Evolutionary conservation across 2,329 filamentous ascomycete genomes (phyloP).

Genomic region (Cladosporium sp.): DNA sequence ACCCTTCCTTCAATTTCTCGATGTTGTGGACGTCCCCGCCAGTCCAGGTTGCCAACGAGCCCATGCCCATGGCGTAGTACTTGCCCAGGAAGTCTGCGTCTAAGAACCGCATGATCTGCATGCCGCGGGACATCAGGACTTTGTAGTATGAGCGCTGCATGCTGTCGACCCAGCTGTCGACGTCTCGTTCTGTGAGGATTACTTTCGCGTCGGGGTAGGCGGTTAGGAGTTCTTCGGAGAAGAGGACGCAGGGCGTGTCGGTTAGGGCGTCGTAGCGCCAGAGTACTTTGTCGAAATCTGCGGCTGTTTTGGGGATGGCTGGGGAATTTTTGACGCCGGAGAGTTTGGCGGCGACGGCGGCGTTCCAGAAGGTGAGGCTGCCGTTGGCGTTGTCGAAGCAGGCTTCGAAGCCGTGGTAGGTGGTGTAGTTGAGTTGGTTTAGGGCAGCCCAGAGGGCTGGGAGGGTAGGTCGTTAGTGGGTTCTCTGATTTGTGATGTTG

Average conservation of each 20-base stretch:
- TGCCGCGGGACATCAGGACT: background rate
- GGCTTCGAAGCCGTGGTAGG: slow-evolving; percentile 21
- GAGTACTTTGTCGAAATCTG: slow-evolving; percentile 22
- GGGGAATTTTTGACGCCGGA: background rate
- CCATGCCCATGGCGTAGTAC: slow-evolving; percentile 1
- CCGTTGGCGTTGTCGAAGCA: slow-evolving; percentile 21
- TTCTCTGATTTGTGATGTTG: too few species aligned
- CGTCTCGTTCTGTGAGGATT: slow-evolving; percentile 24
- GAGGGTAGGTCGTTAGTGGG: too few species aligned
- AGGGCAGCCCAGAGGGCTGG: slow-evolving; percentile 6
- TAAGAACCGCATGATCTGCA: background rate
- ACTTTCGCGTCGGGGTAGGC: slow-evolving; percentile 27
- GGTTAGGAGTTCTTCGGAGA: slow-evolving; percentile 22
- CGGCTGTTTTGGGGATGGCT: background rate
- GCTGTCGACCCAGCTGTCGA: slow-evolving; percentile 20
- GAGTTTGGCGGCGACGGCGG: slow-evolving; percentile 3
- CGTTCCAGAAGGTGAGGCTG: slow-evolving; percentile 1
- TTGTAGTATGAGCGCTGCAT: background rate
- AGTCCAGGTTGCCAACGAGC: background rate
- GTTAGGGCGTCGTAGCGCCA: slow-evolving; percentile 23
- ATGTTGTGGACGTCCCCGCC: background rate
- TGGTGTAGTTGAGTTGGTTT: slow-evolving; percentile 7
- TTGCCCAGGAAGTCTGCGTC: background rate
- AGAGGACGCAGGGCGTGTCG: slow-evolving; percentile 21
- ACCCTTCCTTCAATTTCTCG: background rate